Evolutionary conservation across 345 rosid genomes (phyloP).

Genomic region (Syzygium aqueum): DNA sequence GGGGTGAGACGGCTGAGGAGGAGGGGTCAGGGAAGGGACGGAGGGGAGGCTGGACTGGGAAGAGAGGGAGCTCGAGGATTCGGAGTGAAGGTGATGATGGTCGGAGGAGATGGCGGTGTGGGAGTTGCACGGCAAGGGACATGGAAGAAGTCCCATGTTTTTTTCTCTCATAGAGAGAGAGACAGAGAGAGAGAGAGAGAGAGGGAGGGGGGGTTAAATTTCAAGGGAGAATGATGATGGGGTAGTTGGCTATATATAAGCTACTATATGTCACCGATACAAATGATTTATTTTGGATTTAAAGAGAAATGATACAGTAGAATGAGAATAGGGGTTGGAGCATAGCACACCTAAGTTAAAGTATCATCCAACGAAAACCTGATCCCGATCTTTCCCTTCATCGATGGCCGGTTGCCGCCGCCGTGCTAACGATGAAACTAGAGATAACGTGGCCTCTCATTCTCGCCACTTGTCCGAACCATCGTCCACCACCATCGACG

Average conservation of each 20-base stretch:
- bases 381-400: not conserved
- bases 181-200: not conserved
- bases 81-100: slow-evolving; percentile 12
- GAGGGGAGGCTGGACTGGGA: slow-evolving; percentile 42
- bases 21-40: slow-evolving; percentile 41
- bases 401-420: too few species aligned
- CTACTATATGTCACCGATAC: not conserved
- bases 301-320: not conserved
- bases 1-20: not conserved
- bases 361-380: not conserved
- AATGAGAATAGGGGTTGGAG: not conserved
- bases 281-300: not conserved
- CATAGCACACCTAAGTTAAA: not conserved
- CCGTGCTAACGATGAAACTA: too few species aligned
- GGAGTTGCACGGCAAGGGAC: slow-evolving; percentile 9
- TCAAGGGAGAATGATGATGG: not conserved
- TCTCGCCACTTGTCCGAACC: too few species aligned
- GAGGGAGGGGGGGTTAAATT: not conserved
- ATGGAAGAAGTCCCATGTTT: slow-evolving; percentile 27
- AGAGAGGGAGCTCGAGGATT: slow-evolving; percentile 37
- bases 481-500: too few species aligned
- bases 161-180: not conserved
- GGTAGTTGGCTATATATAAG: not conserved
- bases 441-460: too few species aligned
- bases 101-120: not conserved